These are phyloP conservation scores for Triglochin maritima DNA, from an alignment of 106 monocot species.

Conservation along the genomic window DNA sequence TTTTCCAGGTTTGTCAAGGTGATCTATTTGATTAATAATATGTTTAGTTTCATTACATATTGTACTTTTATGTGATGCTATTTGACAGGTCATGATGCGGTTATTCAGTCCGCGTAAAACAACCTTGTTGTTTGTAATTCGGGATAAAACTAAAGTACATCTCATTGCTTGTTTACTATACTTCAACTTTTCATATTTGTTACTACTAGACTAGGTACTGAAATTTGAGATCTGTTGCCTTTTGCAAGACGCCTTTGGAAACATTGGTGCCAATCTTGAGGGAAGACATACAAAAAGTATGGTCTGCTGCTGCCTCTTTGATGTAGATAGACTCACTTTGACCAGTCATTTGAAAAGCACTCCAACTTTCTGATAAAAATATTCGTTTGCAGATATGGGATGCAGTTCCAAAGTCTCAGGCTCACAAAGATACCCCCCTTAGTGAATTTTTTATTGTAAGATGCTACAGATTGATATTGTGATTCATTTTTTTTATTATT, in stretches of 20 bases:
- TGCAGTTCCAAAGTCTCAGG: conserved; percentile 70
- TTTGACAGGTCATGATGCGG: conserved; percentile 78
- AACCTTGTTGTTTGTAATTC: conserved; percentile 90
- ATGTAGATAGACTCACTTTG: not conserved
- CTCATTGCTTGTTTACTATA: conserved; percentile 1
- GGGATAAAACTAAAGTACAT: conserved; percentile 82
- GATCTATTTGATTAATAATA: not conserved
- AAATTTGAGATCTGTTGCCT: not conserved
- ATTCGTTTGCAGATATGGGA: conserved; percentile 79
- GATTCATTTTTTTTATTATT: not conserved
- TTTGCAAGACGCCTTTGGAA: conserved; percentile 74
- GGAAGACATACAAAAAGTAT: conserved; percentile 95
- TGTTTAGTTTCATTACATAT: not conserved
- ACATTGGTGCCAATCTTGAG: conserved; percentile 82
- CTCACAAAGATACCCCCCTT: conserved; percentile 77
- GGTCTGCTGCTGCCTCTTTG: not conserved
- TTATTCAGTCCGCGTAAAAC: conserved; percentile 96
- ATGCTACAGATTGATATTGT: not conserved
- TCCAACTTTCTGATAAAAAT: too few species aligned
- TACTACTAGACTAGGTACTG: conserved; percentile 1
- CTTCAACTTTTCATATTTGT: not conserved
- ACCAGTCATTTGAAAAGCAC: not conserved
- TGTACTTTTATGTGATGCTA: conserved; percentile 2
- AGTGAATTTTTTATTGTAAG: conserved; percentile 98
- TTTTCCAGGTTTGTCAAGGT: conserved; percentile 55